Conservation (phyloP, 2,329 filamentous ascomycete genomes). For the Botryotinia convoluta region DNA sequence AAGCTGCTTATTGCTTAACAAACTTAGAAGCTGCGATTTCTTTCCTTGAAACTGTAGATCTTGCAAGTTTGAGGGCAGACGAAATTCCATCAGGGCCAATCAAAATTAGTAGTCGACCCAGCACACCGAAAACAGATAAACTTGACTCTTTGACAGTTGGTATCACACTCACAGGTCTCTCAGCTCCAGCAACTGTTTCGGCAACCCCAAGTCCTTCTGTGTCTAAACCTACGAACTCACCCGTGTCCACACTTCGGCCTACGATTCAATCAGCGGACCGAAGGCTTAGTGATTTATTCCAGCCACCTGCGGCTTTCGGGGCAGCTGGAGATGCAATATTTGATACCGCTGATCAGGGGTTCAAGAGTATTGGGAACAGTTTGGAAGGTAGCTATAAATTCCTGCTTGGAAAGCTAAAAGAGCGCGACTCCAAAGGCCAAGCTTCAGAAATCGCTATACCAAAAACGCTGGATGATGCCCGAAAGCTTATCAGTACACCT, state of each 20-base stretch:
- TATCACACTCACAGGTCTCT: slow-evolving; percentile 36
- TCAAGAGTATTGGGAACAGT: slow-evolving; percentile 89
- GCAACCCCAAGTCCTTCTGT: slow-evolving; percentile 37
- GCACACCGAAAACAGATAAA: slow-evolving; percentile 43
- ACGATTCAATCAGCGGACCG: slow-evolving; percentile 58
- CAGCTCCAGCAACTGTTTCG: slow-evolving; percentile 29
- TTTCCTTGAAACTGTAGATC: slow-evolving; percentile 91
- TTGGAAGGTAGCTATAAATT: slow-evolving; percentile 93
- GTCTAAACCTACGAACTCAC: slow-evolving; percentile 35
- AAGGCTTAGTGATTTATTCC: slow-evolving; percentile 80
- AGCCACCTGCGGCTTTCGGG: slow-evolving; percentile 77
- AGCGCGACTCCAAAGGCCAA: slow-evolving; percentile 54
- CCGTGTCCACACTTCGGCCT: slow-evolving; percentile 37
- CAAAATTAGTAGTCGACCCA: slow-evolving; percentile 52
- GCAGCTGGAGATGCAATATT: slow-evolving; percentile 82
- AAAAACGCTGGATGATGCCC: slow-evolving; percentile 88
- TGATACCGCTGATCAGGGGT: slow-evolving; percentile 82
- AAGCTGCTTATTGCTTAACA: slow-evolving; percentile 93
- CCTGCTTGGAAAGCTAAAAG: slow-evolving; percentile 81
- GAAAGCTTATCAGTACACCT: slow-evolving; percentile 79
- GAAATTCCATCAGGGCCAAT: slow-evolving; percentile 67
- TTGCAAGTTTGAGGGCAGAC: slow-evolving; percentile 81
- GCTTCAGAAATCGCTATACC: slow-evolving; percentile 62
- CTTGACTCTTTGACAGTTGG: slow-evolving; percentile 33
- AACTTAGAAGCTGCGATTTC: slow-evolving; percentile 93